A percentile compares a stretch with the other conserved stretches of the same genome.
Conservation (phyloP, 108 stramenopile genomes). For the Cyclotella baltica region DNA sequence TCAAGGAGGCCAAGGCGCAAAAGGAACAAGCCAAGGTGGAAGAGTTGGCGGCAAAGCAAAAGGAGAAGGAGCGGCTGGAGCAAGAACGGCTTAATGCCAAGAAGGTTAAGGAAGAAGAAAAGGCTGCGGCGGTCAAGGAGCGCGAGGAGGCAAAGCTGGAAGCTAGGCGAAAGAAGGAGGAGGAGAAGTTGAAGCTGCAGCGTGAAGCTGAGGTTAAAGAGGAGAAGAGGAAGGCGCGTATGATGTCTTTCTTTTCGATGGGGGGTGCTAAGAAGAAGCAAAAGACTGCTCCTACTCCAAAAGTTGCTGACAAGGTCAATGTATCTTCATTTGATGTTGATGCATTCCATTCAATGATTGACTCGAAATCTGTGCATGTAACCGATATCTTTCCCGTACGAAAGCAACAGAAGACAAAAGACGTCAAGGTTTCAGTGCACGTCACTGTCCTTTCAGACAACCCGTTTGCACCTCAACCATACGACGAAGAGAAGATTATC, state of each 20-base stretch:
- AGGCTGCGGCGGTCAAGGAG: slow-evolving; percentile 51
- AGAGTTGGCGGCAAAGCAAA: slow-evolving; percentile 47
- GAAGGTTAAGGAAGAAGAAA: slow-evolving; percentile 60
- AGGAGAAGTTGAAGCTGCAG: slow-evolving; percentile 3
- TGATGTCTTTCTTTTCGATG: slow-evolving; percentile 76
- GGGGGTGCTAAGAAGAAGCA: slow-evolving; percentile 40
- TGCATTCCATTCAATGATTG: slow-evolving; percentile 54
- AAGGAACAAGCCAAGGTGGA: slow-evolving; percentile 41
- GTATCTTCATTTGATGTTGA: slow-evolving; percentile 53
- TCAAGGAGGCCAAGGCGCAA: slow-evolving; percentile 51
- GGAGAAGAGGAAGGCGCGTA: slow-evolving; percentile 62
- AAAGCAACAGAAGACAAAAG: slow-evolving; percentile 29
- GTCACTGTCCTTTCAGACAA: slow-evolving; percentile 56
- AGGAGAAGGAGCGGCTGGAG: slow-evolving; percentile 31
- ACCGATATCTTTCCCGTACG: slow-evolving; percentile 16
- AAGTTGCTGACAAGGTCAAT: not conserved
- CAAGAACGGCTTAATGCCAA: slow-evolving; percentile 41
- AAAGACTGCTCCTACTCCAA: not conserved
- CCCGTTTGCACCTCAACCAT: slow-evolving; percentile 69
- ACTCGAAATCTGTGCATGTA: slow-evolving; percentile 29
- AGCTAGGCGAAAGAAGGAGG: slow-evolving; percentile 42
- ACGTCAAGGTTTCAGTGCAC: slow-evolving; percentile 50
- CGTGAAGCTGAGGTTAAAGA: slow-evolving; percentile 52
- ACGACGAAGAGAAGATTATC: slow-evolving; percentile 74
- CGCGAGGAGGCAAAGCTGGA: slow-evolving; percentile 45